Evolutionary conservation across 805 yeast species (phyloP), one percentile per base, ranked within the genome.

Genomic region (Yamadazyma insecticola): DNA sequence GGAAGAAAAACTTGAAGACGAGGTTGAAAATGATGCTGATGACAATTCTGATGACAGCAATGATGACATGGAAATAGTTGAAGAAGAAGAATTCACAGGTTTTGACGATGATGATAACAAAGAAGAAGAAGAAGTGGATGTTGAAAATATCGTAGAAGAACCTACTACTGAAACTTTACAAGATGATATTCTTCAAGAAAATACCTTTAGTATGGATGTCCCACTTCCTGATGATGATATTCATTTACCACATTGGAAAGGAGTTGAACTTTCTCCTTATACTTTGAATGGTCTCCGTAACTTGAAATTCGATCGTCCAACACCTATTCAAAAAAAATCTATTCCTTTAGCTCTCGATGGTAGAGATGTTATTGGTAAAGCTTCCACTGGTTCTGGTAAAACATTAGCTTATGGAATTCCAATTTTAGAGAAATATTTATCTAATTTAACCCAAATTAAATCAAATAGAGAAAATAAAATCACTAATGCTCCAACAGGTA

Each of bases 351-450:
- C 90, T 2, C 36, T 86, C 10, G 64, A 67, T 17, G 94, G 89
- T 5, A 70, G 67, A 21, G 97, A 92, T 57, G 74, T 92, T 4
- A 78, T 92, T 43, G 98, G 98, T 33, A 92, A 90, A 51, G 98
- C 98, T 11, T 81, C 92, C 8, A 92, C 98, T 1, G 98, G 98
- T 54, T 85, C 96, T 1, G 98, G 98, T 69, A 92, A 92, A 53
- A 92, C 98, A 0, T 64, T 89, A 36, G 99, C 98, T 0, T 92
- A 86, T 55, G 96, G 96, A 27, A 75, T 92, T 16, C 97, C 98
- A 7, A 80, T 94, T 17, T 55, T 92, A 38, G 96, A 90, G 50
- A 74, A 69, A 37, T 72, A 74, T 36, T 45, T 77, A 13, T 35
- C 44, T 11, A 53, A 55, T 7, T 30, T 47, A 19, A 39, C 37